phyloP scores from a whole-genome alignment of 768 basidiomycete genomes.

The Phaffia australis region DNA sequence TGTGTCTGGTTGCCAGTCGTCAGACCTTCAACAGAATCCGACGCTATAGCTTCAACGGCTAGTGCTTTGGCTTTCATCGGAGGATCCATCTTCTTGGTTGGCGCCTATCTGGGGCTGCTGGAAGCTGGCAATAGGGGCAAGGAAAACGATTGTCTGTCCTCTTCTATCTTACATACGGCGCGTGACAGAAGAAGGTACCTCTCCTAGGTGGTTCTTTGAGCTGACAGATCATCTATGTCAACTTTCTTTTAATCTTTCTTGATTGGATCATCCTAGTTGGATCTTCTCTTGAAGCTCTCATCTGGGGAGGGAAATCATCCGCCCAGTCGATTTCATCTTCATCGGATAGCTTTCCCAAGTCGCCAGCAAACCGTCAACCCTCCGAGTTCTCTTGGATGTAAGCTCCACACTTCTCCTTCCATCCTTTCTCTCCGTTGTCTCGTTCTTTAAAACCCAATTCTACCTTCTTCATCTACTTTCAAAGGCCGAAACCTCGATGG shows the following conservation, averaged over 20 bases:
- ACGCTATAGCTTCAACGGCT: conserved; percentile 29
- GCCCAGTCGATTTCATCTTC: neutral
- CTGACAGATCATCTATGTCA: conserved; percentile 21
- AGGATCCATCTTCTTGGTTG: conserved; percentile 52
- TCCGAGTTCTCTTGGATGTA: conserved; percentile 9
- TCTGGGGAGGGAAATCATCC: neutral
- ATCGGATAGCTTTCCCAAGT: neutral
- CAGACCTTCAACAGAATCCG: conserved; percentile 5
- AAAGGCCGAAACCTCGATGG: no score
- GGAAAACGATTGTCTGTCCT: conserved; percentile 5
- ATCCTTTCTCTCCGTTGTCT: conserved; percentile 4
- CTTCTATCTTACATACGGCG: conserved; percentile 29
- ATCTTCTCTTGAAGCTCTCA: neutral
- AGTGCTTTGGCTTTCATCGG: conserved; percentile 51
- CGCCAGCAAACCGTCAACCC: conserved; percentile 1
- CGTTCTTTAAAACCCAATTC: conserved; percentile 1
- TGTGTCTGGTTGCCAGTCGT: conserved; percentile 14
- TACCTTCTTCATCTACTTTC: neutral
- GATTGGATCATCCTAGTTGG: neutral
- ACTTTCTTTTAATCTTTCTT: neutral
- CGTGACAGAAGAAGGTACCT: no score
- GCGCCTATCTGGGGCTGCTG: conserved; percentile 47
- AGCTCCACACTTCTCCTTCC: conserved; percentile 3
- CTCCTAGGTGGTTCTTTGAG: conserved; percentile 9
- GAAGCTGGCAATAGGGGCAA: conserved; percentile 42